Conservation (phyloP, 2,329 filamentous ascomycete species). For the Albifimbria verrucaria region DNA sequence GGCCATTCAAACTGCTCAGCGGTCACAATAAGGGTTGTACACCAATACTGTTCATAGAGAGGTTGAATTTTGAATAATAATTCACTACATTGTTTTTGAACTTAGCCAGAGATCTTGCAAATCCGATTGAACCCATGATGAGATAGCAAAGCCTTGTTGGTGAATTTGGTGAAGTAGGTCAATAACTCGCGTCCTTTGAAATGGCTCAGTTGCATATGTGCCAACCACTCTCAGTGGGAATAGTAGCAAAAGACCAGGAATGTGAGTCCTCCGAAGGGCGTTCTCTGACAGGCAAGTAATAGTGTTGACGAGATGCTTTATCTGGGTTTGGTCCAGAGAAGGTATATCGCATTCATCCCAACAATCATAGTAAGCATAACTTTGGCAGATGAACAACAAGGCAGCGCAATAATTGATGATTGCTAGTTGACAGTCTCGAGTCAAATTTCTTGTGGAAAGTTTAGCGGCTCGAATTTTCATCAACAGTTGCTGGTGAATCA, state of each 20-base stretch:
- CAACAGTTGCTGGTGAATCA: constrained; percentile 6
- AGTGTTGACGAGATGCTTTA: not conserved
- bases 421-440: constrained; percentile 7
- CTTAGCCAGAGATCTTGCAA: constrained; percentile 16
- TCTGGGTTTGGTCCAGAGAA: not conserved
- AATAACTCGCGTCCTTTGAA: not conserved
- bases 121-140: constrained; percentile 16
- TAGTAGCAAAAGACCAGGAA: constrained; percentile 15
- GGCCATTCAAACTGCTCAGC: too few relatives aligned
- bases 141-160: constrained; percentile 18
- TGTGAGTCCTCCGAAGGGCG: constrained; percentile 7
- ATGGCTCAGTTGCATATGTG: not conserved
- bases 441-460: rapidly evolving
- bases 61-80: too few relatives aligned
- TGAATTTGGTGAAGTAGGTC: constrained; percentile 10
- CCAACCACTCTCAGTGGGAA: constrained; percentile 23
- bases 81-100: too few relatives aligned
- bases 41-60: too few relatives aligned
- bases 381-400: constrained; percentile 16
- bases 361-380: constrained; percentile 18
- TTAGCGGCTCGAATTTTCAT: not conserved
- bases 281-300: not conserved
- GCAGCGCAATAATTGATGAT: constrained; percentile 13
- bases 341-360: constrained; percentile 14
- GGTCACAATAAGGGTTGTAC: too few relatives aligned